Evolutionary conservation across 495 filamentous ascomycete genomes (phyloP), one percentile per base, ranked within the genome.

Genomic region (Astrothelium subdiscretum): DNA sequence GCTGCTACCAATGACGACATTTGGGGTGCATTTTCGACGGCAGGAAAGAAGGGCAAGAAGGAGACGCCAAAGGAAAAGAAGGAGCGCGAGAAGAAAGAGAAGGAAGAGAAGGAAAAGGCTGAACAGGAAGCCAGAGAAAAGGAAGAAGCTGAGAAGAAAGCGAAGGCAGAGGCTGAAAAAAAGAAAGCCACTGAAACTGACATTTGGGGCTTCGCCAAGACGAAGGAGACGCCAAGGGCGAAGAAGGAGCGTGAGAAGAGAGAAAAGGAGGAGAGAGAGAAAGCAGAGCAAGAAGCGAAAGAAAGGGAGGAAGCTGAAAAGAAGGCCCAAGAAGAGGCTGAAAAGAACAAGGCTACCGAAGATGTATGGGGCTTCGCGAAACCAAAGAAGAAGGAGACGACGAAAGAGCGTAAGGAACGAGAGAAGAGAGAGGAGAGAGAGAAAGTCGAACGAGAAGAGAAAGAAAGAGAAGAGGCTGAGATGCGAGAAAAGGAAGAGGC

Each of bases 111-210:
- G 26, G 60, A 57, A 29, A 61, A 48, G 38, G 59, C 40, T 38
- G 22, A 59, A 26, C 22, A 58, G n/a, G 58, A 58, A 22, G 32
- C 32, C 31, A 52, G 59, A 20, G 48, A 61, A 31, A 43, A 61
- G 20, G 58, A 63, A 60, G 65, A 75, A 65, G 65, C 69, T 71
- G 62, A 71, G 71, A 67, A 68, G 32, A 54, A 70, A 38, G 70
- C 65, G 64, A 77, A 65, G 57, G 65, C 48, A 31, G 57, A 59
- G n/a, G 27, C 35, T 27, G 54, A 57, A 35, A 67, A 66, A 44
- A 42, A 61, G 59, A 42, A 61, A 48, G 5, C 42, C 20, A n/a
- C 18, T 3, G 42, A 48, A 3, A 3, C 5, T 10, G 42, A 48
- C 20, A 48, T 48, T 11, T 48, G 42, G 42, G 42, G 42, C 18